These are phyloP conservation scores for Yamadazyma oceani DNA, from an alignment of 1,139 yeast species.

Conservation along the genomic window DNA sequence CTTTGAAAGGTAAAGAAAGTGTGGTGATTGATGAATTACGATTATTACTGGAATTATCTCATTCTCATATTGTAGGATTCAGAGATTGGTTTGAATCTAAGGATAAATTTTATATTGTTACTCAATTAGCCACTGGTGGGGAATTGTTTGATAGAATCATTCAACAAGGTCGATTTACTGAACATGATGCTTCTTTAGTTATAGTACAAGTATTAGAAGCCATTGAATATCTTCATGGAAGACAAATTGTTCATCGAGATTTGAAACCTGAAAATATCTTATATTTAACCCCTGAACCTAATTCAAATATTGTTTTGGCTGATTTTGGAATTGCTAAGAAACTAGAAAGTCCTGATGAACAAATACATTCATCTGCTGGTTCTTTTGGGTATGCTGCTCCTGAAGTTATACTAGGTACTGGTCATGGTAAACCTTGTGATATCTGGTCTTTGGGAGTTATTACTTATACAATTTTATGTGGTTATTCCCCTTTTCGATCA, in stretches of 20 bases:
- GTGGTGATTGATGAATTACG: slow-evolving; percentile 74
- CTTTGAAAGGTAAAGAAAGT: slow-evolving; percentile 70
- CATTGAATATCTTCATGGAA: slow-evolving; percentile 66
- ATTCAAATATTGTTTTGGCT: slow-evolving; percentile 77
- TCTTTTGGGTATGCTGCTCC: slow-evolving; percentile 96
- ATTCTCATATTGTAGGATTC: slow-evolving; percentile 81
- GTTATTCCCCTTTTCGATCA: slow-evolving; percentile 88
- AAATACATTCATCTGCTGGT: slow-evolving; percentile 79
- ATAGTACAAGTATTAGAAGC: slow-evolving; percentile 73
- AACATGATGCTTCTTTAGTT: slow-evolving; percentile 74
- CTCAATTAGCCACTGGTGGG: slow-evolving; percentile 87
- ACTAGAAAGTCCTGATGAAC: slow-evolving; percentile 57
- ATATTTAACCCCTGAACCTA: slow-evolving; percentile 50
- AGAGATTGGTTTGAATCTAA: slow-evolving; percentile 87
- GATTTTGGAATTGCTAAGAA: slow-evolving; percentile 92
- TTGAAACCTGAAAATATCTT: slow-evolving; percentile 87
- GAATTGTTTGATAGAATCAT: slow-evolving; percentile 85
- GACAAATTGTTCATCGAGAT: slow-evolving; percentile 85
- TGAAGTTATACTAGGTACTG: slow-evolving; percentile 71
- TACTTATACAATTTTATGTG: slow-evolving; percentile 85
- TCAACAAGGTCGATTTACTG: slow-evolving; percentile 75
- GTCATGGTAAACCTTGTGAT: slow-evolving; percentile 92
- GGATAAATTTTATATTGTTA: slow-evolving; percentile 73
- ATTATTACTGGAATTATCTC: slow-evolving; percentile 63
- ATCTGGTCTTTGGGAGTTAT: slow-evolving; percentile 93